phyloP scores from a whole-genome alignment of 2,329 filamentous ascomycete genomes.

The Dactylellina leptospora region DNA sequence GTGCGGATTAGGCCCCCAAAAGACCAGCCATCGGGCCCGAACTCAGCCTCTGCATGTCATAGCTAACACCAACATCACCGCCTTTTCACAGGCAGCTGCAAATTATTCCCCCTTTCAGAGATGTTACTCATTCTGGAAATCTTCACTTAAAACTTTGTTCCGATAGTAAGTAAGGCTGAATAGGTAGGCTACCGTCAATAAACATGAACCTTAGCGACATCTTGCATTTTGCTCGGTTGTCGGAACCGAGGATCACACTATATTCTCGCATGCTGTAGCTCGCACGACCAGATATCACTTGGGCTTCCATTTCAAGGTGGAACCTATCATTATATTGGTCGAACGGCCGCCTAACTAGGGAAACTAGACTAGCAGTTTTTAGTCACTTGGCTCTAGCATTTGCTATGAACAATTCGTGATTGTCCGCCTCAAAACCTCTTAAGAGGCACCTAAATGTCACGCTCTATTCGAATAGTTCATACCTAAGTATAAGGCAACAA shows the following conservation, averaged over 20 bases:
- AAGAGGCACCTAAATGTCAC: too few species aligned
- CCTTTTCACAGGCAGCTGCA: slow-evolving; percentile 1
- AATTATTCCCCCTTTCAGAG: not conserved
- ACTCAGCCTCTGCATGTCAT: not conserved
- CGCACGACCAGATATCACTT: not conserved
- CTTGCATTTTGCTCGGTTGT: not conserved
- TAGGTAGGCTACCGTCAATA: not conserved
- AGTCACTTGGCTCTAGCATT: too few species aligned
- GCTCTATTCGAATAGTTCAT: too few species aligned
- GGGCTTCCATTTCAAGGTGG: too few species aligned
- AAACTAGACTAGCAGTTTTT: too few species aligned
- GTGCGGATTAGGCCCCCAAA: not conserved
- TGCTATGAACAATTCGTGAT: too few species aligned
- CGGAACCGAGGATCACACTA: not conserved
- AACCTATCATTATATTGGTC: too few species aligned
- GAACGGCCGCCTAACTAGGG: too few species aligned
- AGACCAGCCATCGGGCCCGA: not conserved
- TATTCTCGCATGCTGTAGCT: not conserved
- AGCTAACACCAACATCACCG: not conserved
- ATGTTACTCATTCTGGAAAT: not conserved
- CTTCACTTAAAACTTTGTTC: not conserved
- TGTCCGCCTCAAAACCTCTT: too few species aligned
- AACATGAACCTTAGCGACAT: not conserved
- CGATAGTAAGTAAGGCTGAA: not conserved
- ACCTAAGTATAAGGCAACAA: too few species aligned